These are phyloP conservation scores for Aureobasidium sp. DNA, from an alignment of 2,329 filamentous ascomycete genomes.

Conservation along the genomic window DNA sequence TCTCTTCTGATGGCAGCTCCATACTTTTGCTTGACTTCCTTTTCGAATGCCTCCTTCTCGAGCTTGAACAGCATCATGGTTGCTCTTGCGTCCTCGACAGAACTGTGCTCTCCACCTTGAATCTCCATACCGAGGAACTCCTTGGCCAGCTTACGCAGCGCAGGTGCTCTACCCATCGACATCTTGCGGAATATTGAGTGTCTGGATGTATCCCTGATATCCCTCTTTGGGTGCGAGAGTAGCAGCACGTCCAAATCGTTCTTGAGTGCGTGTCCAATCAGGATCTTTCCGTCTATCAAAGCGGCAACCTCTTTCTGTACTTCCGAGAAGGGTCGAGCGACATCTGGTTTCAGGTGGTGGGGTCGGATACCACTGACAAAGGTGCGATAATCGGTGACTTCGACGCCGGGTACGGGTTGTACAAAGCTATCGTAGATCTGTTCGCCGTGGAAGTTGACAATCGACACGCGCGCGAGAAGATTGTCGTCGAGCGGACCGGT, in stretches of 20 bases:
- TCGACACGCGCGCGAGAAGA: slow-evolving; percentile 73
- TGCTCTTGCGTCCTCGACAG: slow-evolving; percentile 70
- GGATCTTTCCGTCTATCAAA: slow-evolving; percentile 60
- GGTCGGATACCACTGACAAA: slow-evolving; percentile 73
- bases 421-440: slow-evolving; percentile 95
- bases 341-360: slow-evolving; percentile 54
- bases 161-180: slow-evolving; percentile 61
- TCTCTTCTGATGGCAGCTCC: slow-evolving; percentile 24
- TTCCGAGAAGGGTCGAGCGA: slow-evolving; percentile 53
- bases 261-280: slow-evolving; percentile 77
- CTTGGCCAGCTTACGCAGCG: slow-evolving; percentile 51
- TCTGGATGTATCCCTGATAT: slow-evolving; percentile 78
- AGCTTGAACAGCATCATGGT: slow-evolving; percentile 82
- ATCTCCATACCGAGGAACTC: slow-evolving; percentile 52
- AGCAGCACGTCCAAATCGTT: slow-evolving; percentile 69
- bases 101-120: slow-evolving; percentile 52
- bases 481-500: slow-evolving; percentile 61
- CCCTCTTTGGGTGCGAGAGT: slow-evolving; percentile 66
- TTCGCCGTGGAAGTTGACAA: slow-evolving; percentile 88
- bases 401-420: slow-evolving; percentile 48
- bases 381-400: slow-evolving; percentile 89
- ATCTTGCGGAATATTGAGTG: slow-evolving; percentile 64
- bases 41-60: slow-evolving; percentile 78
- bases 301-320: slow-evolving; percentile 66
- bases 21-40: slow-evolving; percentile 65